Conservation (phyloP, 2,329 filamentous ascomycete species). For the Hypoxylon sp. region DNA sequence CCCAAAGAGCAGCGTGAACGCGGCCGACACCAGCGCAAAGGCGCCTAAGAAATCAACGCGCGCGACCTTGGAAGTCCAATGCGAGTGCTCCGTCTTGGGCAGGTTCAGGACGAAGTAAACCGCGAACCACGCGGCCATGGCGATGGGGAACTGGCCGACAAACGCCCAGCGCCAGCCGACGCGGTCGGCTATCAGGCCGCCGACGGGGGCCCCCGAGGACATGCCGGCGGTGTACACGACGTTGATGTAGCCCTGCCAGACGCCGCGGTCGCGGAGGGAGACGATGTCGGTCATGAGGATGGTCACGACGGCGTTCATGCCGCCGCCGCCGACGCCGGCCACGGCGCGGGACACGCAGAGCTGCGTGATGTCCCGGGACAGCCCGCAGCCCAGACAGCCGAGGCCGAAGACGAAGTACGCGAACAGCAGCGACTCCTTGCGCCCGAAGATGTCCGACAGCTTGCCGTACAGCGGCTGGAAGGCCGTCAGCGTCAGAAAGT, state of each 20-base stretch:
- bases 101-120: conserved; percentile 71
- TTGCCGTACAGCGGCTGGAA: conserved; percentile 59
- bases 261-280: conserved; percentile 55
- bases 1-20: conserved; percentile 71
- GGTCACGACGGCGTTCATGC: conserved; percentile 52
- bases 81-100: conserved; percentile 63
- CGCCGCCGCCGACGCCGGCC: conserved; percentile 53
- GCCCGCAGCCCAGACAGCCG: conserved; percentile 57
- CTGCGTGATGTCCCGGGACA: conserved; percentile 50
- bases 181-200: conserved; percentile 42
- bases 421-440: conserved; percentile 51
- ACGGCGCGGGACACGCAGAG: conserved; percentile 52
- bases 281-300: conserved; percentile 61
- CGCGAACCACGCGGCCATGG: conserved; percentile 68
- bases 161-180: conserved; percentile 67
- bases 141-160: conserved; percentile 73
- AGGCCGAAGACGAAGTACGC: conserved; percentile 56
- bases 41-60: conserved; percentile 80
- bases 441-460: conserved; percentile 58
- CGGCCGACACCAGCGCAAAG: conserved; percentile 68
- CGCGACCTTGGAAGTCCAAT: conserved; percentile 72
- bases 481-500: conserved; percentile 48
- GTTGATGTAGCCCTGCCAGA: conserved; percentile 51
- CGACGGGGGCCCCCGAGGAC: conserved; percentile 47
- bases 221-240: conserved; percentile 48